Evolutionary conservation across 345 rosid species (phyloP).

Genomic region (Populus deltoides): DNA sequence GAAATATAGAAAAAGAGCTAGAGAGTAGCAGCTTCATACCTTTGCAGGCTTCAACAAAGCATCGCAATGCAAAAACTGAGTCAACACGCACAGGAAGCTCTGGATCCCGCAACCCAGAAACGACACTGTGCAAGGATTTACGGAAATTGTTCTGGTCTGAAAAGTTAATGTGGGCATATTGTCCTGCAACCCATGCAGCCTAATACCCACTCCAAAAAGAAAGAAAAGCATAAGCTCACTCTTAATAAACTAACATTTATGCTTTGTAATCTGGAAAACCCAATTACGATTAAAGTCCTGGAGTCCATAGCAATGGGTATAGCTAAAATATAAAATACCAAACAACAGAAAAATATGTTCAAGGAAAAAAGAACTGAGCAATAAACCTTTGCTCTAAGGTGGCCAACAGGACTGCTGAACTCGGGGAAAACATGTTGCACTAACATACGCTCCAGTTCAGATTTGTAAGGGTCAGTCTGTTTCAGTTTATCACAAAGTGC

Average conservation of each 20-base stretch:
- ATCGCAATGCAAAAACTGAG: constrained; percentile 92
- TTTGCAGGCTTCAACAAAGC: constrained; percentile 90
- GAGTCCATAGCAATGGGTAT: background rate
- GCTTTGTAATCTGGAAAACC: background rate
- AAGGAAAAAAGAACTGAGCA: constrained; percentile 8
- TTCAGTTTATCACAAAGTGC: constrained; percentile 95
- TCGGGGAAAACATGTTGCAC: constrained; percentile 98
- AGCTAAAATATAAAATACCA: constrained; percentile 8
- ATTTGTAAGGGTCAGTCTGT: constrained; percentile 90
- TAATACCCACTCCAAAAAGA: constrained; percentile 24
- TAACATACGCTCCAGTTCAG: constrained; percentile 89
- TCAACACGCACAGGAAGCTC: constrained; percentile 99
- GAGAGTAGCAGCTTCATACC: constrained; percentile 39
- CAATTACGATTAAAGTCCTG: background rate
- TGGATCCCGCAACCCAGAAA: constrained; percentile 85
- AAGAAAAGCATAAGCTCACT: background rate
- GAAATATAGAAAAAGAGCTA: background rate
- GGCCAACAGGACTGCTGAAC: constrained; percentile 88
- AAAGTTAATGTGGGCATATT: constrained; percentile 81
- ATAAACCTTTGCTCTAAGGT: constrained; percentile 93
- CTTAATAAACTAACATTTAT: background rate
- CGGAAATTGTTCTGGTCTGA: constrained; percentile 79
- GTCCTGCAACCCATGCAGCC: constrained; percentile 99
- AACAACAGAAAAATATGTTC: background rate
- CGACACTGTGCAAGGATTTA: constrained; percentile 80